phyloP scores from a whole-genome alignment of 805 yeast genomes.

The Candida suzukii region DNA sequence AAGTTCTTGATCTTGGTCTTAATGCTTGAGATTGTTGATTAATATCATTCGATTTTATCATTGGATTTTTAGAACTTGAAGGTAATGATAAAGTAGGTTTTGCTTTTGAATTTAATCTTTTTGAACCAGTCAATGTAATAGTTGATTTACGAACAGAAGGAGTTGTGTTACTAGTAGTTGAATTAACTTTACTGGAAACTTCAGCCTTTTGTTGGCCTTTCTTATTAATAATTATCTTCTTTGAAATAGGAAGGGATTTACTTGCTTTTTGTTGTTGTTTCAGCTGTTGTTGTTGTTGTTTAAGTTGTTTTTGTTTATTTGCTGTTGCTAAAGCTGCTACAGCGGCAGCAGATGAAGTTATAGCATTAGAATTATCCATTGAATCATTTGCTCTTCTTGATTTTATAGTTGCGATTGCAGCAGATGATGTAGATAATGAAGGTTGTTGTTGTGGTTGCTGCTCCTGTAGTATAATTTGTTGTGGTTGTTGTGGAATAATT shows the following conservation, averaged over 20 bases:
- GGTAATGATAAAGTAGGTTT: background rate
- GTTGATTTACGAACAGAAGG: background rate
- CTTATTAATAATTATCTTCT: background rate
- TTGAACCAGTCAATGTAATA: background rate
- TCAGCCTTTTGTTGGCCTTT: no score
- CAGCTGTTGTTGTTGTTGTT: background rate
- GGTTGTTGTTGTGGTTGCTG: slow-evolving; percentile 1
- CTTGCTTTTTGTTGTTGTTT: background rate
- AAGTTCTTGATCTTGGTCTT: slow-evolving; percentile 1
- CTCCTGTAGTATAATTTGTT: background rate
- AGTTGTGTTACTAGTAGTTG: background rate
- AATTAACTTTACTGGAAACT: background rate
- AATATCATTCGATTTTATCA: background rate
- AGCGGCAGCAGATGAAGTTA: slow-evolving; percentile 6
- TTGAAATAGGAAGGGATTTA: background rate
- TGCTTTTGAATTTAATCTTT: background rate
- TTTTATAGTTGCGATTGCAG: background rate
- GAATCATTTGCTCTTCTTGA: background rate
- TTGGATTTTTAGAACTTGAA: background rate
- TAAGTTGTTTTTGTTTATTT: slow-evolving; percentile 5
- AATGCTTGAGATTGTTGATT: background rate
- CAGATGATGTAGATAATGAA: background rate
- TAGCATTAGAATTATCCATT: slow-evolving; percentile 3
- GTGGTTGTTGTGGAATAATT: background rate
- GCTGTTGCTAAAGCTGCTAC: slow-evolving; percentile 2